Conservation (phyloP, 148 eudicot species). For the Amaranthus hypochondriacus region DNA sequence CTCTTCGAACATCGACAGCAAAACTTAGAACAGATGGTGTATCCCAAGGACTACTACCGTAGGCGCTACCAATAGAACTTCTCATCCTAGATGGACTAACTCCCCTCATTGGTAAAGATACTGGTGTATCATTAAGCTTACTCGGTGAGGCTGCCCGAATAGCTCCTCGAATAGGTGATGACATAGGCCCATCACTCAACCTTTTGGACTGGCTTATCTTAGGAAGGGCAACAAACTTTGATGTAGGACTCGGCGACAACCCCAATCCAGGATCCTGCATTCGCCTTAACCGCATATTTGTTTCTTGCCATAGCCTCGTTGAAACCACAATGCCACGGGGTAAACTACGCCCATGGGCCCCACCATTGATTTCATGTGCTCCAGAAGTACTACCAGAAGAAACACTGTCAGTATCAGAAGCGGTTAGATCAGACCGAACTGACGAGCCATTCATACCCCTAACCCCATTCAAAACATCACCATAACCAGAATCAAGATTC, state of each 20-base stretch:
- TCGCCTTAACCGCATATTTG: constrained; percentile 86
- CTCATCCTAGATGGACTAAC: constrained; percentile 73
- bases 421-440: constrained; percentile 59
- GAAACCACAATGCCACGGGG: constrained; percentile 62
- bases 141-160: constrained; percentile 73
- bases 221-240: constrained; percentile 51
- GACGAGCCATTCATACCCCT: constrained; percentile 46
- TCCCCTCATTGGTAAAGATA: constrained; percentile 61
- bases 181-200: constrained; percentile 49
- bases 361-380: constrained; percentile 46
- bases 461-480: constrained; percentile 40
- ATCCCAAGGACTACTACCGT: constrained; percentile 49
- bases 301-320: constrained; percentile 96
- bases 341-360: constrained; percentile 32
- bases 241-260: constrained; percentile 52
- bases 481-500: constrained; percentile 50
- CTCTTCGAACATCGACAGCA: constrained; percentile 90
- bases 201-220: constrained; percentile 52
- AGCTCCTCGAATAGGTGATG: constrained; percentile 67
- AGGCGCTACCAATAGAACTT: constrained; percentile 46
- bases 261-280: constrained; percentile 83
- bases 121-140: constrained; percentile 46
- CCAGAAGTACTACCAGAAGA: constrained; percentile 93
- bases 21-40: constrained; percentile 89
- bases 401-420: constrained; percentile 86